phyloP scores from a whole-genome alignment of 176 grass and related monocot species.

The Bolboschoenus planiculmis region DNA sequence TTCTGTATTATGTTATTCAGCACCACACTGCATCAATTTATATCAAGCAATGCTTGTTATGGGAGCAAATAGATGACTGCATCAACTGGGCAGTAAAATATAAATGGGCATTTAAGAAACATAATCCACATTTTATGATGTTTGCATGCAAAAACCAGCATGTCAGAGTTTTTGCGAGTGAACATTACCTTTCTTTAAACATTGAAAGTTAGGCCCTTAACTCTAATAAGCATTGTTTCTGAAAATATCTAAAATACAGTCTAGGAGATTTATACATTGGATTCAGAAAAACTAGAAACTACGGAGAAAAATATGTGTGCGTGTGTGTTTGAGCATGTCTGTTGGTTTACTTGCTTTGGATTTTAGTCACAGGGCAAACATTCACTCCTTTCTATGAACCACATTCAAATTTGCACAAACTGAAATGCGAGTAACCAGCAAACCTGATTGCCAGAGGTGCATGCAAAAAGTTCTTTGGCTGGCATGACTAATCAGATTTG shows the following conservation, averaged over 20 bases:
- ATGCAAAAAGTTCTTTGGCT: background rate
- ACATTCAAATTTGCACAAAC: background rate
- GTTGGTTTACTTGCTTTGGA: background rate
- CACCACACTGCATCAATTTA: constrained; percentile 64
- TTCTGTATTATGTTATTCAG: constrained; percentile 94
- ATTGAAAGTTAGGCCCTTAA: background rate
- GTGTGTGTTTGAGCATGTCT: background rate
- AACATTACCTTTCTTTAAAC: background rate
- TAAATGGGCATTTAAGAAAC: background rate
- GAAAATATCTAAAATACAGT: background rate
- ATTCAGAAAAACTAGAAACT: background rate
- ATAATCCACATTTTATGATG: background rate
- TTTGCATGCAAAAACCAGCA: background rate
- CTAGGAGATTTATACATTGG: background rate
- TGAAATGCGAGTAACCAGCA: background rate
- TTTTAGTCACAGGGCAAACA: background rate
- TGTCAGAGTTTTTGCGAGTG: background rate
- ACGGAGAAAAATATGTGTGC: background rate
- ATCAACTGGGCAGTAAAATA: constrained; percentile 8
- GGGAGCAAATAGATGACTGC: constrained; percentile 14
- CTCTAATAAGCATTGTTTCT: background rate
- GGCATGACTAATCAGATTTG: background rate
- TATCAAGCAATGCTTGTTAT: constrained; percentile 11
- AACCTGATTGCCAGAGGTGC: background rate
- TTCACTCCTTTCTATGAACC: background rate